Evolutionary conservation across 2,329 filamentous ascomycete species (phyloP), one percentile per base, ranked within the genome.

Genomic region (Lasiodiplodia sp.): DNA sequence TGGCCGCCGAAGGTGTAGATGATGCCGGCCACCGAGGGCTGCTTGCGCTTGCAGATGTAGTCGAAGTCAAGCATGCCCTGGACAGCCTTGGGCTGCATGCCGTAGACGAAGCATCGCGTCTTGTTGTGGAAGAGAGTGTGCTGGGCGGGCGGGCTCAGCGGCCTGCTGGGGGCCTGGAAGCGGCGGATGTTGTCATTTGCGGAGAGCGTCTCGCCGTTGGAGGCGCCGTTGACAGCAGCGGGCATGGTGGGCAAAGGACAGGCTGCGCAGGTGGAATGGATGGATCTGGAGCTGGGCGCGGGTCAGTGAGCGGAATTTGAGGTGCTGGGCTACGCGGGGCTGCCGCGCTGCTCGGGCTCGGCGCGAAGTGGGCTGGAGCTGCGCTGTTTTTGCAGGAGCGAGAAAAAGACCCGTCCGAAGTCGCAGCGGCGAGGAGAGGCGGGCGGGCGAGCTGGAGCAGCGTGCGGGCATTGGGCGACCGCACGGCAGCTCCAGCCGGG

Each of bases 1-100:
- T 99, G 96, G 75, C 96, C 96, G 82, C 96, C 96, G 80, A 99
- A 99, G 77, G 96, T 97, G 88, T 99, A 99, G 88, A 99, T 98
- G 85, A 99, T 98, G 81, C 94, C 96, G 74, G 96, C 96, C 69
- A 99, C 96, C 69, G 96, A 99, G 73, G 96, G 96, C 70, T 92
- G 96, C 81, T 90, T 88, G 78, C 96, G 93, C 90, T 98, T 98
- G 94, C 96, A 99, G 86, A 99, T 99, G 89, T 98, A 99, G 88
- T 99, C 96, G 83, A 99, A 99, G 84, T 99, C 96, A 81, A 99
- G 92, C 84, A 86, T 86, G 72, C 85, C 85, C 81, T 86, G 84
- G 64, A 86, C 84, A 68, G 84, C 84, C 76, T 94, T 91, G 79
- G 96, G 95, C 86, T 99, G 96, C 80, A 99, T 93, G 83, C 96